These are phyloP conservation scores for Rubus idaeus DNA, from an alignment of 306 rosid genomes.

Conservation along the genomic window DNA sequence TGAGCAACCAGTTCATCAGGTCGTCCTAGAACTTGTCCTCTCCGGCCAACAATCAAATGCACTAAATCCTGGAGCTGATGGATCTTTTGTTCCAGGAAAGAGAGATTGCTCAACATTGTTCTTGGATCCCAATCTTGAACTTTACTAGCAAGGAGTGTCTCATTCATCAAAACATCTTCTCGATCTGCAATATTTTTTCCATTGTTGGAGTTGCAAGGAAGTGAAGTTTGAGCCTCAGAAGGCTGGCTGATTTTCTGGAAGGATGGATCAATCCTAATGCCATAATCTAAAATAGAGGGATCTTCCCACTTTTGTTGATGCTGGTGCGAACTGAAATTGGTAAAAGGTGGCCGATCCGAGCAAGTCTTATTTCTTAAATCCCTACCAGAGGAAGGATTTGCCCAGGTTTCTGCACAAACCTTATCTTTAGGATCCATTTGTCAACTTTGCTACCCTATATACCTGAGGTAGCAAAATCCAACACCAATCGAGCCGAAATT, in stretches of 20 bases:
- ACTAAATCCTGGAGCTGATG: slow-evolving; percentile 92
- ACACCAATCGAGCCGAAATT: slow-evolving; percentile 29
- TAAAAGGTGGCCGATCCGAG: slow-evolving; percentile 40
- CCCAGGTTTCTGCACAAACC: slow-evolving; percentile 52
- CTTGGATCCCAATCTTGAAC: slow-evolving; percentile 82
- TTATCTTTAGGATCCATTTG: slow-evolving; percentile 65
- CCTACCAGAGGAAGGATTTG: slow-evolving; percentile 44
- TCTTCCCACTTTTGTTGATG: slow-evolving; percentile 54
- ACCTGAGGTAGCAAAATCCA: slow-evolving; percentile 29
- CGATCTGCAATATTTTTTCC: slow-evolving; percentile 38
- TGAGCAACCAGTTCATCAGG: slow-evolving; percentile 69
- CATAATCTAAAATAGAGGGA: slow-evolving; percentile 51
- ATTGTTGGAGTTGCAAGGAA: slow-evolving; percentile 36
- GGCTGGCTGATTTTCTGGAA: slow-evolving; percentile 53
- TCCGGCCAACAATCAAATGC: slow-evolving; percentile 67
- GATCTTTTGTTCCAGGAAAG: slow-evolving; percentile 81
- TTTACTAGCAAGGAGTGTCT: slow-evolving; percentile 36
- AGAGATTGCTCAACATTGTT: slow-evolving; percentile 68
- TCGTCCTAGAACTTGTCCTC: slow-evolving; percentile 59
- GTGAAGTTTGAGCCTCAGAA: slow-evolving; percentile 34
- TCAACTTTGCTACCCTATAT: slow-evolving; percentile 9
- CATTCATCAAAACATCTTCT: slow-evolving; percentile 43
- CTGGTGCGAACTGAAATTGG: slow-evolving; percentile 35
- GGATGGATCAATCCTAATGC: slow-evolving; percentile 46
- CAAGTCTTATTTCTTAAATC: slow-evolving; percentile 40